A percentile compares a stretch with the other conserved stretches of the same genome.
Conservation (phyloP, 371 early-diverging fungal species). For the Gilbertella persicaria region DNA sequence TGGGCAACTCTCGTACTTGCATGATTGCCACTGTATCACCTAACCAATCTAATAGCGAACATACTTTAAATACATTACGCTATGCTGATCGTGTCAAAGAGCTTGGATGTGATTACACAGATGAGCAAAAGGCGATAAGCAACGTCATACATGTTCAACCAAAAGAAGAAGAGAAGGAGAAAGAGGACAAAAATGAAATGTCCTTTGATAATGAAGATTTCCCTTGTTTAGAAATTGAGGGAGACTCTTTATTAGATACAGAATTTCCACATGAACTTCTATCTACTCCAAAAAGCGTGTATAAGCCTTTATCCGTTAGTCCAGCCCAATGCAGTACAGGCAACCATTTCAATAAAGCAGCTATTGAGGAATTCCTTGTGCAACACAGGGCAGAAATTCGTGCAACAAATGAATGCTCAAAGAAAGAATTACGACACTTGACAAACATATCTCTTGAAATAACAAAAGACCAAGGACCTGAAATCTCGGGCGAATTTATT, state of each 20-base stretch:
- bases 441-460: constrained; percentile 66
- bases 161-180: constrained; percentile 51
- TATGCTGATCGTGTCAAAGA: constrained; percentile 83
- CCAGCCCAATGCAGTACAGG: too few relatives aligned
- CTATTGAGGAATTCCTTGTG: constrained; percentile 71
- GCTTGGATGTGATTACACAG: constrained; percentile 36
- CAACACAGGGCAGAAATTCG: constrained; percentile 79
- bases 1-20: constrained; percentile 95
- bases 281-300: constrained; percentile 11
- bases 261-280: constrained; percentile 40
- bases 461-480: constrained; percentile 24
- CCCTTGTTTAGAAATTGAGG: constrained; percentile 9
- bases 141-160: too few relatives aligned
- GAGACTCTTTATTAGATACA: constrained; percentile 25
- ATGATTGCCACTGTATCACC: constrained; percentile 98
- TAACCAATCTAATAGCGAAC: constrained; percentile 87
- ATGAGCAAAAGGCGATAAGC: neutral
- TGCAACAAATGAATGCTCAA: constrained; percentile 73
- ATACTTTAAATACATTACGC: constrained; percentile 96
- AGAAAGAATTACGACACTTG: constrained; percentile 79
- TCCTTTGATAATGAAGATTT: constrained; percentile 20
- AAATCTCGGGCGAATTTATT: constrained; percentile 33
- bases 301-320: too few relatives aligned
- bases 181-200: constrained; percentile 6
- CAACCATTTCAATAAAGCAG: constrained; percentile 19